Percentiles rank a stretch among this genome's conserved stretches.
Evolutionary conservation across 2,329 filamentous ascomycete genomes (phyloP).

Genomic region (Pseudophaeomoniella oleicola): DNA sequence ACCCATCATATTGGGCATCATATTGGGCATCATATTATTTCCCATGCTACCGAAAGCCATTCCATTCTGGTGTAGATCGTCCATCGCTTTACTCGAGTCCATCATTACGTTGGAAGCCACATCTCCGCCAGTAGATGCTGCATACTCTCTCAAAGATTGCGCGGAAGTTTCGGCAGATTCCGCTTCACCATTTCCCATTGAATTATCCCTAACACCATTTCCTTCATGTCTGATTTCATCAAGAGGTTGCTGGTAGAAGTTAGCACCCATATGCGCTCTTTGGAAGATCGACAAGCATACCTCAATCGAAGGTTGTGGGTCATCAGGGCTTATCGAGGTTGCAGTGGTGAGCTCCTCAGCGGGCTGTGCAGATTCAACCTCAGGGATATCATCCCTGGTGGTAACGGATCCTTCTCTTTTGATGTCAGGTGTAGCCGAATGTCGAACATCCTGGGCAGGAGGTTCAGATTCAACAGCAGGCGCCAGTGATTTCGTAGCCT

Average conservation of each 20-base stretch:
- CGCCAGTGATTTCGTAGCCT: constrained; percentile 18
- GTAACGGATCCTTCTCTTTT: not conserved
- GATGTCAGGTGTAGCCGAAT: constrained; percentile 6
- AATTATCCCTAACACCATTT: too few relatives aligned
- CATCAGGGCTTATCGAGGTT: constrained; percentile 9
- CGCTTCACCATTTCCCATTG: too few relatives aligned
- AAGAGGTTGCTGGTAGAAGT: too few relatives aligned
- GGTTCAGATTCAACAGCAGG: constrained; percentile 15
- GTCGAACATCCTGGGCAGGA: constrained; percentile 10
- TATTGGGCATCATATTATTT: constrained; percentile 37
- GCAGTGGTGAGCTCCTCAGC: not conserved
- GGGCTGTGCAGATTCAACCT: not conserved
- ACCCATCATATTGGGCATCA: constrained; percentile 21
- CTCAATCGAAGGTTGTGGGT: constrained; percentile 23
- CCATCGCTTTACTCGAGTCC: not conserved
- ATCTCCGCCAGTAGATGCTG: too few relatives aligned
- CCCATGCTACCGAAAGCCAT: constrained; percentile 29
- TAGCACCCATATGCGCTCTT: too few relatives aligned
- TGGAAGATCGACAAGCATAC: too few relatives aligned
- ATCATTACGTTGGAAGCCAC: too few relatives aligned
- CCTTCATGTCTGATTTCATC: too few relatives aligned
- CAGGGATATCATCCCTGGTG: constrained; percentile 1
- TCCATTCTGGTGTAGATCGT: constrained; percentile 9
- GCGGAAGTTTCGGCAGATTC: not conserved
- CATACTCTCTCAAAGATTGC: not conserved